Conservation (phyloP, 2,329 filamentous ascomycete genomes). For the Thielaviopsis populi region DNA sequence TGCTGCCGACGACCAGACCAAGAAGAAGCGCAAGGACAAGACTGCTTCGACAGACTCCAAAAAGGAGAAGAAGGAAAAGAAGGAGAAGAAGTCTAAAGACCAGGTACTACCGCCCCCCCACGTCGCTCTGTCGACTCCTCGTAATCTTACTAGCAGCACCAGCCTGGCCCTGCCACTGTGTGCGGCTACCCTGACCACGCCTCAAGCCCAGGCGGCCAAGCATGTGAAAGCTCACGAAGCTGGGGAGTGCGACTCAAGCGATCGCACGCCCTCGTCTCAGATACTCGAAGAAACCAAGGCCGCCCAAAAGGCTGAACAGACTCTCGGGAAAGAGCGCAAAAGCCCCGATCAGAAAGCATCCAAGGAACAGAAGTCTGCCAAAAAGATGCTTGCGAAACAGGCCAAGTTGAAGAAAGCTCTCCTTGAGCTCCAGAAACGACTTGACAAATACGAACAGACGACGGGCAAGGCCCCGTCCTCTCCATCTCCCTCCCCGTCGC, state of each 20-base stretch:
- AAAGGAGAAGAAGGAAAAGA: constrained; percentile 13
- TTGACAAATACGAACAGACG: neutral
- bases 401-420: neutral
- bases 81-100: constrained; percentile 14
- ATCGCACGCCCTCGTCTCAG: neutral
- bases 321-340: neutral
- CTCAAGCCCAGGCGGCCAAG: neutral
- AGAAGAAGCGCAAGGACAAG: constrained; percentile 17
- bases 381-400: neutral
- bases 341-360: neutral
- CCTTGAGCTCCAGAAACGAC: neutral
- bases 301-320: neutral
- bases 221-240: neutral
- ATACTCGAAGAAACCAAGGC: neutral
- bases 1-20: constrained; percentile 9
- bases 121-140: neutral
- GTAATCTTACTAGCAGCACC: neutral
- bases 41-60: constrained; percentile 2
- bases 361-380: neutral
- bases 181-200: neutral
- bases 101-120: constrained; percentile 9
- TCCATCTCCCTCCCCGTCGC: neutral
- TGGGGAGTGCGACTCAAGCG: neutral
- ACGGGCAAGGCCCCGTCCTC: neutral
- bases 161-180: neutral